Conservation (phyloP, 2,329 filamentous ascomycete species). For the Talaromyces sp. region DNA sequence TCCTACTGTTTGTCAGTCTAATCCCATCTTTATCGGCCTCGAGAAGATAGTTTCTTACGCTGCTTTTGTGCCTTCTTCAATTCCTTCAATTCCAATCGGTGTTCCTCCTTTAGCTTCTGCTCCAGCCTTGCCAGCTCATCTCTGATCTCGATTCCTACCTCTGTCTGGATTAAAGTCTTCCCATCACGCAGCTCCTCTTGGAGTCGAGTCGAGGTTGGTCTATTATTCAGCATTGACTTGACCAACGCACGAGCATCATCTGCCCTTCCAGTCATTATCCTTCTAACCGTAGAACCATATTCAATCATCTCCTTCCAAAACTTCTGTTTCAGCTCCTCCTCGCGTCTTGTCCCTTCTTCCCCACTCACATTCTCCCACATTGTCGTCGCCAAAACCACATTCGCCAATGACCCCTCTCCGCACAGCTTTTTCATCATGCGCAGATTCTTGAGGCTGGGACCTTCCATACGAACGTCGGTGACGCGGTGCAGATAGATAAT, state of each 20-base stretch:
- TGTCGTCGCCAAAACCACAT: slow-evolving; percentile 40
- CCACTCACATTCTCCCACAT: slow-evolving; percentile 29
- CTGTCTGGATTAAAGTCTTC: not conserved
- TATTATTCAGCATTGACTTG: not conserved
- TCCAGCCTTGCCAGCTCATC: not conserved
- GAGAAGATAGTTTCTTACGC: not conserved
- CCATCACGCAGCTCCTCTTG: not conserved
- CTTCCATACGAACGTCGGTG: slow-evolving; percentile 32
- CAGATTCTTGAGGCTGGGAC: slow-evolving; percentile 32
- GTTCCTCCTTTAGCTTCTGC: not conserved
- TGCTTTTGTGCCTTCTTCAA: not conserved
- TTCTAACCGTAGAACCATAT: not conserved
- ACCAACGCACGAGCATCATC: not conserved
- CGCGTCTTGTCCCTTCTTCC: not conserved
- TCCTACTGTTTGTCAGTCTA: not conserved
- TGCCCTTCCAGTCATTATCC: not conserved
- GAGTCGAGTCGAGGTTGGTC: not conserved
- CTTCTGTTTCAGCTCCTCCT: not conserved
- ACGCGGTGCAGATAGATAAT: slow-evolving; percentile 43
- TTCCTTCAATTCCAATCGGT: not conserved
- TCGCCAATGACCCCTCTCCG: slow-evolving; percentile 31
- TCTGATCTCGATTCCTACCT: not conserved
- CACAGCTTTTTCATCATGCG: slow-evolving; percentile 41
- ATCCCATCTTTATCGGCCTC: not conserved
- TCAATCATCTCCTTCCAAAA: not conserved